Evolutionary conservation across 2,329 filamentous ascomycete species (phyloP).

Genomic region (Sporothrix luriei): DNA sequence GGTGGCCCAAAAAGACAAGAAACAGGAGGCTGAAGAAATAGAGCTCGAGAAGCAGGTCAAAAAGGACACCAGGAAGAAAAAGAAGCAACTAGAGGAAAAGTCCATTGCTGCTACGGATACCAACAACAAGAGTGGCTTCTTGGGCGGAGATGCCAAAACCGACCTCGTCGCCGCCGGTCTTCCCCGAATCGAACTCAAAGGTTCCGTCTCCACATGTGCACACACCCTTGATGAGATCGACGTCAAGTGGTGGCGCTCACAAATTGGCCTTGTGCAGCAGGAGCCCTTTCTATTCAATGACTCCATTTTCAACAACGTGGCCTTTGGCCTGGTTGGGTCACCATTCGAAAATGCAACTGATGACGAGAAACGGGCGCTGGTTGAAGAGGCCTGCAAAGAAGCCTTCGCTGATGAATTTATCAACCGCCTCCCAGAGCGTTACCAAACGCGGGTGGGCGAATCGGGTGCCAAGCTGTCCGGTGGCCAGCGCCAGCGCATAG

Average conservation of each 20-base stretch:
- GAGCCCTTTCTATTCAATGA: conserved; percentile 48
- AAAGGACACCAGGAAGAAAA: conserved; percentile 38
- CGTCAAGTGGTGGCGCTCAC: conserved; percentile 60
- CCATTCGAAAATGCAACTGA: conserved; percentile 36
- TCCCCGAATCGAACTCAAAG: conserved; percentile 50
- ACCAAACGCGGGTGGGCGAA: conserved; percentile 38
- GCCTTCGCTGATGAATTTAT: conserved; percentile 64
- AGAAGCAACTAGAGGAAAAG: conserved; percentile 34
- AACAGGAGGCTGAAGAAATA: conserved; percentile 48
- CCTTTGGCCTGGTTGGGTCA: conserved; percentile 49
- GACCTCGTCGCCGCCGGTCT: background rate
- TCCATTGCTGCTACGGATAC: background rate
- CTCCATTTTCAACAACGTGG: conserved; percentile 55
- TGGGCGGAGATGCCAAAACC: background rate
- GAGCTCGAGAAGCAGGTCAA: conserved; percentile 41
- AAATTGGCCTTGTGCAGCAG: conserved; percentile 48
- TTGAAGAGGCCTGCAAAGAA: conserved; percentile 58
- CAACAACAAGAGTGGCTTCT: background rate
- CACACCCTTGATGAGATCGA: conserved; percentile 75
- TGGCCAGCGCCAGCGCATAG: conserved; percentile 71
- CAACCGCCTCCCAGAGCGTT: conserved; percentile 41
- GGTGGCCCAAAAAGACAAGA: conserved; percentile 52
- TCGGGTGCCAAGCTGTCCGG: conserved; percentile 60
- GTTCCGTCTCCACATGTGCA: conserved; percentile 60
- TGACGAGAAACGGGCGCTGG: conserved; percentile 50